phyloP scores from a whole-genome alignment of 108 stramenopile species.

The Cafeteria roenbergensis region DNA sequence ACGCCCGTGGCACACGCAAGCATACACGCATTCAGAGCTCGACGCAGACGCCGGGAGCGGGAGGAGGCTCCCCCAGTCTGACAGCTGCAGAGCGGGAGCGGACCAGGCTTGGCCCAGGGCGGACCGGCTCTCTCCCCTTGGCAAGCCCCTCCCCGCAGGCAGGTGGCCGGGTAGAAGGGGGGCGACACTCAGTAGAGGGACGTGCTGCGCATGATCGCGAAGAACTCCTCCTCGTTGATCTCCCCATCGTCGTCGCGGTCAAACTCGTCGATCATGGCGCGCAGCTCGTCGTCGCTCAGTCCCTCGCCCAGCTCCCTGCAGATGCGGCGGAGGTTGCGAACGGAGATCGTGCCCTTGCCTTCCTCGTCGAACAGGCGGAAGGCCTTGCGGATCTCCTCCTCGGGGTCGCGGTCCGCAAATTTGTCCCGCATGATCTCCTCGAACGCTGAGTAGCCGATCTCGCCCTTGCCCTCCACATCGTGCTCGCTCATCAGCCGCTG shows the following conservation, averaged over 20 bases:
- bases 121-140: too few species aligned
- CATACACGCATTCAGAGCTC: too few species aligned
- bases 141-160: too few species aligned
- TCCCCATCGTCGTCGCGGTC: slow-evolving; percentile 31
- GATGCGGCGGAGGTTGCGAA: slow-evolving; percentile 38
- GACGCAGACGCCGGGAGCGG: too few species aligned
- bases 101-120: too few species aligned
- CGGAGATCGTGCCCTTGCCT: slow-evolving; percentile 30
- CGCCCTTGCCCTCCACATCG: slow-evolving; percentile 33
- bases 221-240: slow-evolving; percentile 27
- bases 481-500: slow-evolving; percentile 32
- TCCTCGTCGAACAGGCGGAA: slow-evolving; percentile 48
- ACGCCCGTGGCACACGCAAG: too few species aligned
- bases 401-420: slow-evolving; percentile 38
- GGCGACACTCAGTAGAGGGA: slow-evolving; percentile 4
- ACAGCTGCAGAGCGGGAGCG: too few species aligned
- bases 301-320: slow-evolving; percentile 50
- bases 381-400: slow-evolving; percentile 50
- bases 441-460: slow-evolving; percentile 36
- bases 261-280: slow-evolving; percentile 40
- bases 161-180: too few species aligned
- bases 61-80: too few species aligned
- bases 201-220: slow-evolving; percentile 21
- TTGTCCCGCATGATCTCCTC: slow-evolving; percentile 34
- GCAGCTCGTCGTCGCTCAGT: slow-evolving; percentile 40